Conservation (phyloP, 208 protist genomes). For the Naegleria fowleri region DNA sequence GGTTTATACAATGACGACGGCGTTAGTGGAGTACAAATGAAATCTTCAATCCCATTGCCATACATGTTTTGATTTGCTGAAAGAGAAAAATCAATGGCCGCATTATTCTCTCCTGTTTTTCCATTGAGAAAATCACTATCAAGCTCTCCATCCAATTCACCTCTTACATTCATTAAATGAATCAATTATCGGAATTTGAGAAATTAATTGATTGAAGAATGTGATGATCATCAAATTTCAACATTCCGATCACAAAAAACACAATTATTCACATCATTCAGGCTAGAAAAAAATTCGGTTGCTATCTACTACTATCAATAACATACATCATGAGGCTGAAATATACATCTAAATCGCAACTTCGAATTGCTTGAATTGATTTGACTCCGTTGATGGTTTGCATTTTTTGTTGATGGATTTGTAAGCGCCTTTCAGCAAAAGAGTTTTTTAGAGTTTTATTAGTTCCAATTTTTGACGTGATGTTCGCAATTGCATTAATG, state of each 20-base stretch:
- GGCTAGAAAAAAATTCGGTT: too few species aligned
- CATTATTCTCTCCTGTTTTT: not conserved
- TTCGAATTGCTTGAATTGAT: not conserved
- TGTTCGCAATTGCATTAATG: too few species aligned
- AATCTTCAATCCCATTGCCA: not conserved
- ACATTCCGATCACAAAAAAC: not conserved
- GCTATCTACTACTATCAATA: too few species aligned
- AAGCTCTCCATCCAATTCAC: not conserved
- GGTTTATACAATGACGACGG: not conserved
- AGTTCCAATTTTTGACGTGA: too few species aligned
- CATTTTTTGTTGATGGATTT: not conserved
- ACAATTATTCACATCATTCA: too few species aligned
- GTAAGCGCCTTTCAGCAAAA: too few species aligned
- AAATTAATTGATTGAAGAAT: too few species aligned
- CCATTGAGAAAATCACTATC: not conserved
- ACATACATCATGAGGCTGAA: not conserved
- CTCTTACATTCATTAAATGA: not conserved
- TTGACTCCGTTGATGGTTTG: not conserved
- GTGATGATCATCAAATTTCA: too few species aligned
- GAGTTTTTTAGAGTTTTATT: too few species aligned
- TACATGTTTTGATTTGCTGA: not conserved
- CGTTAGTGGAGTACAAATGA: not conserved
- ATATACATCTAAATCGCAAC: not conserved
- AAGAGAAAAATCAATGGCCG: not conserved
- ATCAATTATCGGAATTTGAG: too few species aligned